These are phyloP conservation scores for Vitis riparia DNA, from an alignment of 164 flowering plant species.

Conservation along the genomic window DNA sequence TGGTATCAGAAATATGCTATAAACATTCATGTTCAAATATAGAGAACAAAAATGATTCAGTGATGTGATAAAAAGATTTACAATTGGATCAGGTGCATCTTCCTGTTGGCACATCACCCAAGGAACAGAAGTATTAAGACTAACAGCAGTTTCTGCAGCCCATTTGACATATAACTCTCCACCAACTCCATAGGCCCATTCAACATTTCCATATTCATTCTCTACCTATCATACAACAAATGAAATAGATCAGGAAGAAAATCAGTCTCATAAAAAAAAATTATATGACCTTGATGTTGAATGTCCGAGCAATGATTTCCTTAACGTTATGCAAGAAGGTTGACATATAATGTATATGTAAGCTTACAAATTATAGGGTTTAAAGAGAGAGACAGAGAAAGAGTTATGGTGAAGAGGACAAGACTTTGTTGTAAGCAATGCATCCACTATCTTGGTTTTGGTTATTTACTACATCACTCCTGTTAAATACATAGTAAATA, in stretches of 20 bases:
- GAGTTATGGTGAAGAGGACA: no score
- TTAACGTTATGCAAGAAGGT: no score
- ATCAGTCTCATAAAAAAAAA: background rate
- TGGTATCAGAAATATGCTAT: background rate
- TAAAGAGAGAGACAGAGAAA: background rate
- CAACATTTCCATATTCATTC: conserved; percentile 66
- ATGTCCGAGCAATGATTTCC: no score
- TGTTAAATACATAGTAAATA: no score
- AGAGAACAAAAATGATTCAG: background rate
- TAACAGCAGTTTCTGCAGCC: conserved; percentile 65
- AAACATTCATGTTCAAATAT: background rate
- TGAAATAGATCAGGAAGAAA: background rate
- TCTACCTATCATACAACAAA: conserved; percentile 42
- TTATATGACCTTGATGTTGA: no score
- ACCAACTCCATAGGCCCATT: conserved; percentile 51
- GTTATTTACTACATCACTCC: no score
- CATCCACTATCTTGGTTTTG: no score
- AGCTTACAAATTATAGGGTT: no score
- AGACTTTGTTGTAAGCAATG: no score
- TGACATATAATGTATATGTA: no score
- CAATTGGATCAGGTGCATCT: conserved; percentile 75
- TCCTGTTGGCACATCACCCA: conserved; percentile 72
- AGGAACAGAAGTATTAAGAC: conserved; percentile 56
- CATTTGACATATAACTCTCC: conserved; percentile 55
- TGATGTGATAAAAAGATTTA: conserved; percentile 21